These are phyloP conservation scores for Stagonosporopsis cucurbitacearum DNA, from an alignment of 2,329 filamentous ascomycete genomes.

Conservation along the genomic window DNA sequence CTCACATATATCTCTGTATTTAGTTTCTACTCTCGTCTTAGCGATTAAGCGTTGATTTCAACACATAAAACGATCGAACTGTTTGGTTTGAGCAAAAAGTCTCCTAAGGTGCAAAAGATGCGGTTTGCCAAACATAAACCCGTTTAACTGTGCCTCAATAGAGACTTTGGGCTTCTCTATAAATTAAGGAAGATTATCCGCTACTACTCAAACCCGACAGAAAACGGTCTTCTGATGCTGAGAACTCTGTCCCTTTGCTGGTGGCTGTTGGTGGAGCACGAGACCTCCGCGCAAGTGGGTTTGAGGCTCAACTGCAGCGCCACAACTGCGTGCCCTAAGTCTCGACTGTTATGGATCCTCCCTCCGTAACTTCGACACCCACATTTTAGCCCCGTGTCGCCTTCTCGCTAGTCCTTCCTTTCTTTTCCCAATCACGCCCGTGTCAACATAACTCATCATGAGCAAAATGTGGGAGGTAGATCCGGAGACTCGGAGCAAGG, in stretches of 20 bases:
- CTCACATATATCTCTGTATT: conserved; percentile 4
- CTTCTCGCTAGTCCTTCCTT: neutral
- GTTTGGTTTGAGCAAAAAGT: too few relatives aligned
- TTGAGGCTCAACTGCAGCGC: conserved; percentile 20
- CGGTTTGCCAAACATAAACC: neutral
- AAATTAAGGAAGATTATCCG: too few relatives aligned
- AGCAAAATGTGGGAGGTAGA: conserved; percentile 98
- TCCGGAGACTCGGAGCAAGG: conserved; percentile 95
- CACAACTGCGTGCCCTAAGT: conserved; percentile 11
- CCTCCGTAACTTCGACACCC: conserved; percentile 12
- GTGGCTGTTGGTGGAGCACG: neutral
- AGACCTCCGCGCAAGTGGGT: neutral
- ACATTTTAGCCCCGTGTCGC: conserved; percentile 3
- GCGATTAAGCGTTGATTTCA: neutral
- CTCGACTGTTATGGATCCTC: conserved; percentile 14
- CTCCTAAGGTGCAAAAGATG: too few relatives aligned
- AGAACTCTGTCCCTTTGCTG: neutral
- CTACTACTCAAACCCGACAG: too few relatives aligned
- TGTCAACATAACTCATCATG: conserved; percentile 44
- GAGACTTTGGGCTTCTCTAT: neutral
- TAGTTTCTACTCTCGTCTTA: conserved; percentile 1
- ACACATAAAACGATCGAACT: neutral
- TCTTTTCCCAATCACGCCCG: neutral
- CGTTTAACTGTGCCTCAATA: neutral
- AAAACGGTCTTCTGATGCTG: neutral